Conservation (phyloP, 768 basidiomycete species). For the Chalciporus sphaerocephalus region DNA sequence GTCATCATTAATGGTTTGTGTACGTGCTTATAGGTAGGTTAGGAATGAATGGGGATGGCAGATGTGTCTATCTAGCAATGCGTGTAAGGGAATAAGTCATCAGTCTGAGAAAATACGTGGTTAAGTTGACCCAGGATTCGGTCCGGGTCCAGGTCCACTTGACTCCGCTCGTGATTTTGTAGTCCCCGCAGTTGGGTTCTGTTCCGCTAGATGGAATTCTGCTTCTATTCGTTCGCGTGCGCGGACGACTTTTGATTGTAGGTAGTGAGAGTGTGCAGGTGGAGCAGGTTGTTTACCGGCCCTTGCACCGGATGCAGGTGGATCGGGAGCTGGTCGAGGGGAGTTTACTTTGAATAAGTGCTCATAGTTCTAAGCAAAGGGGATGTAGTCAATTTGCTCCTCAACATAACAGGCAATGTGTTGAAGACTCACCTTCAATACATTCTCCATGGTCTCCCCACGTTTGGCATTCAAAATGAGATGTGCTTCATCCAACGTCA, state of each 20-base stretch:
- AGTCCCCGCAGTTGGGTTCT: slow-evolving; percentile 15
- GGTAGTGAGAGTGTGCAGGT: slow-evolving; percentile 75
- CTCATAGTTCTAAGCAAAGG: slow-evolving; percentile 73
- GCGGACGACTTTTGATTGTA: slow-evolving; percentile 95
- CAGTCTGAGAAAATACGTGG: neutral
- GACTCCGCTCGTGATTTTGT: slow-evolving; percentile 19
- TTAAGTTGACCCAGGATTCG: slow-evolving; percentile 19
- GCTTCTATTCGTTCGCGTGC: slow-evolving; percentile 95
- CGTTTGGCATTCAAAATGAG: slow-evolving; percentile 86
- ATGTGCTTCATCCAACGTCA: slow-evolving; percentile 94
- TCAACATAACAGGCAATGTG: neutral
- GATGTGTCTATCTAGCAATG: slow-evolving; percentile 19
- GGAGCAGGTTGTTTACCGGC: slow-evolving; percentile 41
- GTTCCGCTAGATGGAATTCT: slow-evolving; percentile 44
- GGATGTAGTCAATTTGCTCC: slow-evolving; percentile 1
- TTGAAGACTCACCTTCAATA: slow-evolving; percentile 58
- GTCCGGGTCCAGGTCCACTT: slow-evolving; percentile 16
- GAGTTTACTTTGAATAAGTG: slow-evolving; percentile 89
- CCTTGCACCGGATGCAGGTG: slow-evolving; percentile 34
- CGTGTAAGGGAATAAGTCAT: slow-evolving; percentile 14
- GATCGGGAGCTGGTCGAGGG: slow-evolving; percentile 53
- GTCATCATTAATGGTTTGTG: slow-evolving; percentile 14
- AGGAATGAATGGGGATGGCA: slow-evolving; percentile 28
- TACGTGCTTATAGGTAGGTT: slow-evolving; percentile 13
- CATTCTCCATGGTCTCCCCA: slow-evolving; percentile 59